These are phyloP conservation scores for Geotrichum reessii DNA, from an alignment of 1,139 yeast species.

Conservation along the genomic window DNA sequence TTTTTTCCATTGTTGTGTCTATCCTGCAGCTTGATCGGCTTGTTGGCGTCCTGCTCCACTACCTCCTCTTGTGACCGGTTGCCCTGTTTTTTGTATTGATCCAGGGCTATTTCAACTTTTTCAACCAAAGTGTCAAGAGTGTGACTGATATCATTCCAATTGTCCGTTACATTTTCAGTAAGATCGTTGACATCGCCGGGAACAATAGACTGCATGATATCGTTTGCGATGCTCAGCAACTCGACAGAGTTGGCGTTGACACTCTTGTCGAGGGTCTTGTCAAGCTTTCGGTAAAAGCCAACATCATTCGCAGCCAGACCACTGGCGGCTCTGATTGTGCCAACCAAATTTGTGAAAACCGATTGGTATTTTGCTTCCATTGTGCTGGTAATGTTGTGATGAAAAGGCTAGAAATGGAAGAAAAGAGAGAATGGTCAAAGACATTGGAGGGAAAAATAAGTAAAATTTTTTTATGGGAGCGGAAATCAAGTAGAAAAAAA, in stretches of 20 bases:
- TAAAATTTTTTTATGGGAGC: neutral
- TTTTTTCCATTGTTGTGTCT: slow-evolving; percentile 22
- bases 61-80: neutral
- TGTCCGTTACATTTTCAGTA: slow-evolving; percentile 37
- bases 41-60: slow-evolving; percentile 24
- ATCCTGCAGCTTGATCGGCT: slow-evolving; percentile 49
- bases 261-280: slow-evolving; percentile 43
- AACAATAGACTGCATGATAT: slow-evolving; percentile 45
- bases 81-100: slow-evolving; percentile 30
- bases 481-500: neutral
- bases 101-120: slow-evolving; percentile 62
- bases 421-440: neutral
- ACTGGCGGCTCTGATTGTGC: slow-evolving; percentile 61
- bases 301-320: slow-evolving; percentile 78
- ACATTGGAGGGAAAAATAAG: neutral
- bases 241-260: slow-evolving; percentile 43
- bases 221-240: slow-evolving; percentile 51
- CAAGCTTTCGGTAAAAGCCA: slow-evolving; percentile 66
- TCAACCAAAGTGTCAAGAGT: slow-evolving; percentile 70
- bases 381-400: neutral
- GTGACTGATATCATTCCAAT: slow-evolving; percentile 59
- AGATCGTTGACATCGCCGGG: slow-evolving; percentile 32
- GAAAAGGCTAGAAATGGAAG: neutral
- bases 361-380: slow-evolving; percentile 25
- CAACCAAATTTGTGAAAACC: slow-evolving; percentile 25